Base-by-base conservation (phyloP, 257 asterid species). In the Solanum habrochaites region DNA sequence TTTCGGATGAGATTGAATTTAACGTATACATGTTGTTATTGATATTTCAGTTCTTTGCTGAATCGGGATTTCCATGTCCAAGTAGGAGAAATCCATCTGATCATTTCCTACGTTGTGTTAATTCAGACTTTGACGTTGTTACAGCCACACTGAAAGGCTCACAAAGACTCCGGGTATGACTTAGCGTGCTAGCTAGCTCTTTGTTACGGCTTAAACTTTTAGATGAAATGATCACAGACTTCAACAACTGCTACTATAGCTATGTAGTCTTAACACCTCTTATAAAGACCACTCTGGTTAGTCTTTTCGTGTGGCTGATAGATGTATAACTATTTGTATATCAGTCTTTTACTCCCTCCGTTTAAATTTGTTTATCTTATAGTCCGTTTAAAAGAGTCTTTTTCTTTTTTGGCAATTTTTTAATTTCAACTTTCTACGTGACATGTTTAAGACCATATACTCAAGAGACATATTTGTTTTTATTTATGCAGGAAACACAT, bases 21-120 rank as follows among this genome's bases (percentile, higher is more conserved):
- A 29, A 29, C 14, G 1, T 80, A 27, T 47, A 11, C 11, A 80
- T 5, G 31, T 37, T 73, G 52, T 81, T 74, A 64, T 78, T 42
- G 49, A 11, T 85, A 42, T 86, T 85, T 49, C 91, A 97, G 99
- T 97, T 97, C 87, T 97, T 95, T 64, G 97, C 95, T 10, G 99
- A 97, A 85, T 96, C 99, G n/a, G 99, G 99, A 8, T 97, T 94
- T 71, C 98, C 99, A 20, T 97, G 99, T 91, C 98, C 99, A 3
- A 94, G 97, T 87, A 91, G 97, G 90, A 93, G 98, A 86, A 97
- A 96, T 85, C 99, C 99, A 4, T 97, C 99, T 1, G 99, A 97
- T 71, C 99, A 97, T 90, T 97, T 97, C 93, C 90, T 97, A 56
- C 94, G 99, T 15, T 97, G 99, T 73, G 86, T 97, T 60, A 97